Base-by-base conservation (phyloP, 1,139 yeast genomes). In the Komagataea norvegica region DNA sequence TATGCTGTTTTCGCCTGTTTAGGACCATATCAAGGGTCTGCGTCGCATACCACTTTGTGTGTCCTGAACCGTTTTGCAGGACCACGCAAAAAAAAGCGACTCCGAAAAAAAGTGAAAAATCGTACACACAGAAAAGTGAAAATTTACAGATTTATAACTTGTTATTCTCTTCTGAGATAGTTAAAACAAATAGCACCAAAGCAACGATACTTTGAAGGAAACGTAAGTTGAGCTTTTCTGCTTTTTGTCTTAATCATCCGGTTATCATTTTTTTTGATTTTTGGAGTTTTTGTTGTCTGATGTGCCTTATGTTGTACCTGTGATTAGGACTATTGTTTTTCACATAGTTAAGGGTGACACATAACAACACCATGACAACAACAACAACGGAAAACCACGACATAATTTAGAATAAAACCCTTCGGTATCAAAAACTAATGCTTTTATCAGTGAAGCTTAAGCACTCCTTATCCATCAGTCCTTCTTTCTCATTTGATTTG, bases 171-270 rank as follows among this genome's bases (percentile, higher is more conserved):
- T 22, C 24, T 32, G 30, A 28, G 29, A 25, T 25, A 31, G 25
- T n/a, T 27, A 11, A 28, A 27, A 31, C 36, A 31, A 29, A 37
- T 26, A 22, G 34, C 34, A 33, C 14, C 18, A 30, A 37, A 37
- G 41, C 41, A 29, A 37, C 29, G 41, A 37, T 27, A 37, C 41
- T 37, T 37, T 37, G 32, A 30, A 31, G 21, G 21, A 22, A 33
- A 18, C 31, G 41, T 37, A 37, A 37, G 41, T 37, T 37, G 41
- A 37, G 41, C 41, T 37, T 37, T 33, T 8, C 9, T 37, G 37
- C 37, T 11, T n/a, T 33, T 37, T 26, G 37, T 25, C 25, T 29
- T 27, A 22, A 33, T 33, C 7, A 17, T 19, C 17, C 9, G 6
- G 18, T 15, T 28, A 8, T 29, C 24, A 9, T 18, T 10, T 13